Conservation (phyloP, 441 rosid species). For the Pelargonium citronellum region DNA sequence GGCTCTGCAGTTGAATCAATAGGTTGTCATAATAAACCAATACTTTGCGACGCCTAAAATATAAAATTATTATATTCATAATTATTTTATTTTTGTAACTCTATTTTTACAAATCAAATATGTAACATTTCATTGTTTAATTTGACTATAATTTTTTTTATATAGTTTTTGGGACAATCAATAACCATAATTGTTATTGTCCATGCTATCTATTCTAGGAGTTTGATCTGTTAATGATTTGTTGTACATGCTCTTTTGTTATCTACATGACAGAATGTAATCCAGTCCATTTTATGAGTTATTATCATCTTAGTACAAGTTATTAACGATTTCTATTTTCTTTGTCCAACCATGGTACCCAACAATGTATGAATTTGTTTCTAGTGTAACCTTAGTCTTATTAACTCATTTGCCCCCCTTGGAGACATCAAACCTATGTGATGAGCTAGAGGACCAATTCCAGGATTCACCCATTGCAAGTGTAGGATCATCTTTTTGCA, state of each 20-base stretch:
- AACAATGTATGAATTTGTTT: not conserved
- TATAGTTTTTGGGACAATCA: not conserved
- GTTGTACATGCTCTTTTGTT: not conserved
- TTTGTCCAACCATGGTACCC: not conserved
- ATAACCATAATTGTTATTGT: not conserved
- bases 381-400: not conserved
- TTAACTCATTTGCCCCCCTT: not conserved
- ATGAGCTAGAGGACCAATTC: not conserved
- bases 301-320: not conserved
- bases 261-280: not conserved
- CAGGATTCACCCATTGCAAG: not conserved
- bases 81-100: not conserved
- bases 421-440: not conserved
- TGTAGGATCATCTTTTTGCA: not conserved
- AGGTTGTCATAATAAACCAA: not conserved
- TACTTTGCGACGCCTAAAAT: not conserved
- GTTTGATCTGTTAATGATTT: not conserved
- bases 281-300: not conserved
- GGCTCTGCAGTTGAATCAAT: too few species aligned
- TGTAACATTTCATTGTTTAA: not conserved
- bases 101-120: not conserved
- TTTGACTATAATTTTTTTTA: too few species aligned
- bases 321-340: not conserved
- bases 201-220: not conserved
- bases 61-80: not conserved